These are phyloP conservation scores for Pseudozyma flocculosa DNA, from an alignment of 1,284 basidiomycete species.

Conservation along the genomic window DNA sequence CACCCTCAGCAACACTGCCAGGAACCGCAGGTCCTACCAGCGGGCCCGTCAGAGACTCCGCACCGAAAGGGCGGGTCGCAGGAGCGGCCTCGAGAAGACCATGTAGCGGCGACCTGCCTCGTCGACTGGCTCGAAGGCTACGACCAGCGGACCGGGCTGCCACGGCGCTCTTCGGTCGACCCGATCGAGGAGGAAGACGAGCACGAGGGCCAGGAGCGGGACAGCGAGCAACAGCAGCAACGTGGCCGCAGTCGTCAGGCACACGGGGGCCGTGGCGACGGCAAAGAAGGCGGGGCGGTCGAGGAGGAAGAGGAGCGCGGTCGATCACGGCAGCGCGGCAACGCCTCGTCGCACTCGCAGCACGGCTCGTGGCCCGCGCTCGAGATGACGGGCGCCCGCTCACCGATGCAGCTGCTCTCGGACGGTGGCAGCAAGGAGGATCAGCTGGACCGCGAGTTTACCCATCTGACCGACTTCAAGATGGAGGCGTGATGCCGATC, in stretches of 20 bases:
- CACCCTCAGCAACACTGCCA: constrained; percentile 6
- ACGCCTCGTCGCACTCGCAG: constrained; percentile 8
- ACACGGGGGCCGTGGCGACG: constrained; percentile 9
- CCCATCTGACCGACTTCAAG: constrained; percentile 29
- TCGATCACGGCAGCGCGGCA: constrained; percentile 18
- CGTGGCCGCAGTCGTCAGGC: constrained; percentile 15
- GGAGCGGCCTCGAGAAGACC: too few relatives aligned
- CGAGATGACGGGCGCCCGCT: constrained; percentile 22
- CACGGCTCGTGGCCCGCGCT: constrained; percentile 32
- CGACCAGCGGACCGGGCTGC: constrained; percentile 35
- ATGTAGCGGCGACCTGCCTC: constrained; percentile 14
- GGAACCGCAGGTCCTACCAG: too few relatives aligned
- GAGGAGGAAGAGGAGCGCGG: constrained; percentile 26
- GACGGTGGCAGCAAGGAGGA: constrained; percentile 2
- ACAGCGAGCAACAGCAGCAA: constrained; percentile 22
- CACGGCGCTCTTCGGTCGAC: constrained; percentile 37
- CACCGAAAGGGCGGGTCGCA: not conserved
- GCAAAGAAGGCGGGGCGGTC: too few relatives aligned
- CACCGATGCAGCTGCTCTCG: constrained; percentile 23
- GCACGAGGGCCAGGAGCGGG: constrained; percentile 17
- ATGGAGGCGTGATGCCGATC: constrained; percentile 17
- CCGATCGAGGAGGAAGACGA: constrained; percentile 39
- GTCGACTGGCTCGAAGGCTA: constrained; percentile 36
- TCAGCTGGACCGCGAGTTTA: constrained; percentile 6
- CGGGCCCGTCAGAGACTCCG: not conserved